Evolutionary conservation across 805 yeast species (phyloP).

Genomic region (Schizosaccharomyces lindneri): DNA sequence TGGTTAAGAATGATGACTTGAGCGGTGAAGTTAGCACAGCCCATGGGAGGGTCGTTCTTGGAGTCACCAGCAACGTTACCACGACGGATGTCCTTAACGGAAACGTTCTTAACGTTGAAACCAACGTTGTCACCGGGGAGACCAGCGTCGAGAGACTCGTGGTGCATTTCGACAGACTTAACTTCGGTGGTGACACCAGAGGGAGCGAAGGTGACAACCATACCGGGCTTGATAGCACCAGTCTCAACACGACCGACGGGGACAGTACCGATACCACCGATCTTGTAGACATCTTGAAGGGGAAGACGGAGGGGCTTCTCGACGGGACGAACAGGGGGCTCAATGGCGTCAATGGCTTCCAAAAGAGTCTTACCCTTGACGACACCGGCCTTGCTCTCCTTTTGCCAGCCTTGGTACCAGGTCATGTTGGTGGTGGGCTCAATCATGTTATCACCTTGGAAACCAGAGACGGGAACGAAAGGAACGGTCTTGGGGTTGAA

Average conservation of each 20-base stretch:
- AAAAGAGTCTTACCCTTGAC: constrained; percentile 58
- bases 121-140: constrained; percentile 81
- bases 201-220: constrained; percentile 75
- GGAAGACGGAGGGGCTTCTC: constrained; percentile 63
- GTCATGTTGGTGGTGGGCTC: constrained; percentile 60
- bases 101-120: constrained; percentile 74
- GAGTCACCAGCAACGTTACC: constrained; percentile 86
- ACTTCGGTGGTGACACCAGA: constrained; percentile 76
- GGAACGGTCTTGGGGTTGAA: constrained; percentile 60
- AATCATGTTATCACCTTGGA: constrained; percentile 86
- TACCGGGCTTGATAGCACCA: constrained; percentile 77
- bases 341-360: constrained; percentile 65
- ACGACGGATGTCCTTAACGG: constrained; percentile 72
- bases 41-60: constrained; percentile 70
- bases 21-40: constrained; percentile 56
- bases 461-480: constrained; percentile 79
- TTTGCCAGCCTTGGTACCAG: constrained; percentile 73
- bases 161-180: constrained; percentile 76
- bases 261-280: constrained; percentile 79
- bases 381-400: constrained; percentile 50
- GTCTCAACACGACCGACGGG: constrained; percentile 89
- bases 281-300: constrained; percentile 78
- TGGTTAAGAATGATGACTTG: constrained; percentile 74
- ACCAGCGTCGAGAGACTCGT: constrained; percentile 56
- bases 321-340: constrained; percentile 58